Evolutionary conservation across 345 rosid genomes (phyloP).

Genomic region (Pelargonium nanum): DNA sequence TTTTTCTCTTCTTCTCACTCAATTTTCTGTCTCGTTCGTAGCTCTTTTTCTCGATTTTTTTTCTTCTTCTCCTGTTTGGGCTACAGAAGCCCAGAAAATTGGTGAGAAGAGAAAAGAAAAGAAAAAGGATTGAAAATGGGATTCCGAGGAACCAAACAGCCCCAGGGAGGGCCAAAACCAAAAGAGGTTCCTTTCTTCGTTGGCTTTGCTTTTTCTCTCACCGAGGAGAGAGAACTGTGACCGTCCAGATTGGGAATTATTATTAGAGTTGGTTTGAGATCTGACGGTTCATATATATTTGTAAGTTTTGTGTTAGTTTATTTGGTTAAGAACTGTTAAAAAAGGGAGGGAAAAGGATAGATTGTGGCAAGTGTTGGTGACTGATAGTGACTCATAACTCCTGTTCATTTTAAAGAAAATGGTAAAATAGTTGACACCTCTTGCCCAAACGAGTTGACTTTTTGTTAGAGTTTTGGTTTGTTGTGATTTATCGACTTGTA

Average conservation of each 20-base stretch:
- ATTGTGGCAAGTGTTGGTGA: too few relatives aligned
- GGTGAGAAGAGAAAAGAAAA: conserved; percentile 14
- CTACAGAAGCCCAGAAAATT: conserved; percentile 13
- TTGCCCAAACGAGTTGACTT: too few relatives aligned
- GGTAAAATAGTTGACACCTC: too few relatives aligned
- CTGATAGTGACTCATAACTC: too few relatives aligned
- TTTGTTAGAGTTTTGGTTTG: too few relatives aligned
- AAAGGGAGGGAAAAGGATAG: too few relatives aligned
- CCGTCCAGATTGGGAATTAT: background rate
- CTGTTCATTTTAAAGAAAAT: too few relatives aligned
- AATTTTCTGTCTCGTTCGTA: background rate
- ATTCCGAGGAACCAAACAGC: conserved; percentile 20
- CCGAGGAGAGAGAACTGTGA: background rate
- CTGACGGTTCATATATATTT: conserved; percentile 18
- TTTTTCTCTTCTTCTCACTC: background rate
- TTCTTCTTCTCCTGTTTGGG: conserved; percentile 7
- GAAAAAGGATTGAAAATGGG: conserved; percentile 2
- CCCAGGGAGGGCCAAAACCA: conserved; percentile 7
- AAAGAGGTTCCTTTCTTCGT: conserved; percentile 26
- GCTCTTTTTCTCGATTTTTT: conserved; percentile 2
- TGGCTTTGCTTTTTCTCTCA: conserved; percentile 2
- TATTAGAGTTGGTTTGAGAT: conserved; percentile 17
- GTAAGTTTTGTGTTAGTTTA: background rate
- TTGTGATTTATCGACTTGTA: too few relatives aligned
- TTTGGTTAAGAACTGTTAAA: too few relatives aligned